Base-by-base conservation (phyloP, 176 grass and related monocot genomes). In the Elaeis guineensis region DNA sequence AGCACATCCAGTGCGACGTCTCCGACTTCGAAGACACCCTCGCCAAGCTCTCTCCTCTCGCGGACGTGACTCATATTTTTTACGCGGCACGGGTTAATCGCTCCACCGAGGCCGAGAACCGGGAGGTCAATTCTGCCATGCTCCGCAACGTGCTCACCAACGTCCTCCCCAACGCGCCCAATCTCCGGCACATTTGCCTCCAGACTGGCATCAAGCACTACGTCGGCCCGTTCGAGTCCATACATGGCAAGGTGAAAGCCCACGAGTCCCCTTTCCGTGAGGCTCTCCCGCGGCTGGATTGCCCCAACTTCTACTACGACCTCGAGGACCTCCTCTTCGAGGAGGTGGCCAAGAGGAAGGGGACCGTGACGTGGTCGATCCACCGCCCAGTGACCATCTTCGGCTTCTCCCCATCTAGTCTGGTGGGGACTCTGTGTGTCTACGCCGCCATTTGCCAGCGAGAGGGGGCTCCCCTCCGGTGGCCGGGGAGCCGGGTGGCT, bases 361-460 rank as follows among this genome's bases (percentile, higher is more conserved):
- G 80, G 19, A 63, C 68, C 63, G 76, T 83, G 55, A 75, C 76
- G 35, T 89, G 85, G 85, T 83, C 80, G 63, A 73, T 89, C 15
- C 81, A 77, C 61, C 89, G 89, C 5, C 89, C 89, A 18, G 49
- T 65, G 5, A 18, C 20, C n/a, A 39, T 95, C 67, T 85, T 95
- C 19, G 89, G 89, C 0, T 95, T 83, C 81, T 85, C 89, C 57
- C 89, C 89, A 0, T 74, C 73, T 26, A 85, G 85, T 69, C 70
- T 55, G 56, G 53, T 95, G 28, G 85, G 75, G 54, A 85, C 78
- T 63, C 79, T 95, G 32, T 89, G 85, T 70, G 85, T 85, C 0
- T 95, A 95, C 69, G 89, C 89, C 1, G 81, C 85, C 55, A 85
- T 95, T 67, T 95, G 89, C 74, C 60, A 76, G 5, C 85, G 77